Percentiles rank a stretch among this genome's conserved stretches.
These are phyloP conservation scores for Epichloe elymi DNA, from an alignment of 2,329 filamentous ascomycete species.

Conservation along the genomic window DNA sequence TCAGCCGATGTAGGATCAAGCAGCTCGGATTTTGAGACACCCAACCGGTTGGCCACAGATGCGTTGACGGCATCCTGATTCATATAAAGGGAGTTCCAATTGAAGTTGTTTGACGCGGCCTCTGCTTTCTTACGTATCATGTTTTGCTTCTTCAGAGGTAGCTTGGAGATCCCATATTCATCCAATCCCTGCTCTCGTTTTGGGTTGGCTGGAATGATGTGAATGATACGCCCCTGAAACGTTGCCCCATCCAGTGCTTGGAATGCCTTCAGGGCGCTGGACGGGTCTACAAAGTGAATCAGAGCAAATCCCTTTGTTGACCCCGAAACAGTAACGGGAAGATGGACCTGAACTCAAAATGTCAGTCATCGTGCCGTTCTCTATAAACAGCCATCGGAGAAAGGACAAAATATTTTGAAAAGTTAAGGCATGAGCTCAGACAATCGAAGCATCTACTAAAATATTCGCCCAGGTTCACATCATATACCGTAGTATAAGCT, in stretches of 20 bases:
- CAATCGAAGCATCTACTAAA: conserved; percentile 99
- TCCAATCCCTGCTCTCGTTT: conserved; percentile 75
- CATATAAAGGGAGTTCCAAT: conserved; percentile 99
- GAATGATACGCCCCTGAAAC: conserved; percentile 85
- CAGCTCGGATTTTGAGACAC: conserved; percentile 80
- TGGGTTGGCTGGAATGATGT: conserved; percentile 72
- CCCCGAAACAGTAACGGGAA: conserved; percentile 62
- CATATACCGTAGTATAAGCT: conserved; percentile 90
- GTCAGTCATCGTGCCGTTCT: conserved; percentile 14
- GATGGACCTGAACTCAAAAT: conserved; percentile 54
- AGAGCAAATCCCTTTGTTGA: conserved; percentile 84
- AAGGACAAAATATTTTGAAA: not conserved
- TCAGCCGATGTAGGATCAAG: conserved; percentile 93
- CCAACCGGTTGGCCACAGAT: conserved; percentile 73
- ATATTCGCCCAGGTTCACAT: conserved; percentile 84
- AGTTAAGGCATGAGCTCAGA: conserved; percentile 43
- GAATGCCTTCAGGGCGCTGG: conserved; percentile 67
- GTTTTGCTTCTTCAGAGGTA: conserved; percentile 90
- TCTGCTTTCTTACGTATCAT: conserved; percentile 76
- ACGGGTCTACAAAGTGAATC: conserved; percentile 61
- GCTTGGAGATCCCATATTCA: conserved; percentile 77
- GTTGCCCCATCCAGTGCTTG: conserved; percentile 67
- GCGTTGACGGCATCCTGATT: conserved; percentile 90
- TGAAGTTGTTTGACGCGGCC: conserved; percentile 67
- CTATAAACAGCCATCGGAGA: not conserved